Evolutionary conservation across 2,329 filamentous ascomycete genomes (phyloP).

Genomic region (Curvularia spicifera): DNA sequence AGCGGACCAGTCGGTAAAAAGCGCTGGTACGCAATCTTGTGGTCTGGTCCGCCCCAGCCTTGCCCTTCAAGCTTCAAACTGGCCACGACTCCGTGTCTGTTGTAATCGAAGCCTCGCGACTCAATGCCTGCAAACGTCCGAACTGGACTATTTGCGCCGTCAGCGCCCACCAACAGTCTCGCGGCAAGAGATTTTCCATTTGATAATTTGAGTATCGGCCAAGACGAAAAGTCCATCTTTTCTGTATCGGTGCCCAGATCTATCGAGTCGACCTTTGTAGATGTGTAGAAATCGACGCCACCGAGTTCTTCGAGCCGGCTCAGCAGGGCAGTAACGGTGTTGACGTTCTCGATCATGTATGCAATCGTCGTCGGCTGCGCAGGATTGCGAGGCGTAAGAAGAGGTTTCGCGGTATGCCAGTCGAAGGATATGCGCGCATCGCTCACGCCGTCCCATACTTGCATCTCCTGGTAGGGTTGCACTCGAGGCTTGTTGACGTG

Average conservation of each 20-base stretch:
- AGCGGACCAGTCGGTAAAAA: slow-evolving; percentile 93
- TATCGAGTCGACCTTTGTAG: slow-evolving; percentile 80
- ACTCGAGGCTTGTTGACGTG: slow-evolving; percentile 75
- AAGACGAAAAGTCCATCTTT: slow-evolving; percentile 77
- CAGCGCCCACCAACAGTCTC: slow-evolving; percentile 86
- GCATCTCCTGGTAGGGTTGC: slow-evolving; percentile 93
- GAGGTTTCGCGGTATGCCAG: slow-evolving; percentile 61
- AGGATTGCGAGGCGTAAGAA: slow-evolving; percentile 50
- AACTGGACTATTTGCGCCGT: slow-evolving; percentile 94
- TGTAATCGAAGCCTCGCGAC: slow-evolving; percentile 91
- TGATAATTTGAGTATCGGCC: slow-evolving; percentile 82
- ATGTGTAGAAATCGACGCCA: slow-evolving; percentile 73
- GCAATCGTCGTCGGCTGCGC: slow-evolving; percentile 70
- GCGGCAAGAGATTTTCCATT: slow-evolving; percentile 73
- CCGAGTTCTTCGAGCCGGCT: slow-evolving; percentile 73
- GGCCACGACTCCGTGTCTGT: slow-evolving; percentile 87
- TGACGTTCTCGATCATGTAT: slow-evolving; percentile 95
- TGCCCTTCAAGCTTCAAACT: slow-evolving; percentile 73
- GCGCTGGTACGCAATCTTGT: slow-evolving; percentile 87
- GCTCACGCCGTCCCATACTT: slow-evolving; percentile 95
- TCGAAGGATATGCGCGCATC: slow-evolving; percentile 90
- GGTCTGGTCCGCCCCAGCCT: slow-evolving; percentile 48
- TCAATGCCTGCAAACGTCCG: slow-evolving; percentile 86
- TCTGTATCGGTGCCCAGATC: slow-evolving; percentile 70
- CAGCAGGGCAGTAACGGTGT: slow-evolving; percentile 81